phyloP scores from a whole-genome alignment of 2,329 filamentous ascomycete species.

The Fusarium cicatricum region DNA sequence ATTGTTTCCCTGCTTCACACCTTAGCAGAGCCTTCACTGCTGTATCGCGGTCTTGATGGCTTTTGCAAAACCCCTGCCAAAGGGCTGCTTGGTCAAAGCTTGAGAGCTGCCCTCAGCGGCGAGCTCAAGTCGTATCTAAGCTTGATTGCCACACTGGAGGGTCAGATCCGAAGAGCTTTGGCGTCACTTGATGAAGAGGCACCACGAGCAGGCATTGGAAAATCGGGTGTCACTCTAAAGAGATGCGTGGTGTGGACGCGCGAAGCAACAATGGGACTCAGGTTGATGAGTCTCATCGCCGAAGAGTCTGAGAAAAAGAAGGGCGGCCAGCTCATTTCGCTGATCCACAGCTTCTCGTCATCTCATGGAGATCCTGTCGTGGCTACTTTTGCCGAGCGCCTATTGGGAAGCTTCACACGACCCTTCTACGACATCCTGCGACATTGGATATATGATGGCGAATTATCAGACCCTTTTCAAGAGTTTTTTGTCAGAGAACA shows the following conservation, averaged over 20 bases:
- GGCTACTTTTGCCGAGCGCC: constrained; percentile 87
- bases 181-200: constrained; percentile 74
- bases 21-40: constrained; percentile 89
- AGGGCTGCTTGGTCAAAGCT: constrained; percentile 89
- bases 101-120: constrained; percentile 83
- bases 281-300: constrained; percentile 92
- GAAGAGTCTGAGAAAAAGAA: constrained; percentile 85
- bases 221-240: constrained; percentile 91
- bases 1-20: constrained; percentile 88
- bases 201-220: constrained; percentile 76
- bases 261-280: constrained; percentile 93
- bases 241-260: constrained; percentile 97
- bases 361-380: constrained; percentile 97
- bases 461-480: constrained; percentile 92
- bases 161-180: constrained; percentile 86
- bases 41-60: constrained; percentile 81
- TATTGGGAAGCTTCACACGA: constrained; percentile 85
- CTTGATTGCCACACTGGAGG: constrained; percentile 90
- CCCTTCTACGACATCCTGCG: constrained; percentile 97
- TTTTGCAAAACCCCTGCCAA: constrained; percentile 85
- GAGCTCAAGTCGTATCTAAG: constrained; percentile 91
- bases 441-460: constrained; percentile 98
- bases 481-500: constrained; percentile 97
- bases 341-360: constrained; percentile 92
- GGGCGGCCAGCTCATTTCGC: constrained; percentile 89